Evolutionary conservation across 371 early-diverging fungal species (phyloP).

Genomic region (Apophysomyces sp.): DNA sequence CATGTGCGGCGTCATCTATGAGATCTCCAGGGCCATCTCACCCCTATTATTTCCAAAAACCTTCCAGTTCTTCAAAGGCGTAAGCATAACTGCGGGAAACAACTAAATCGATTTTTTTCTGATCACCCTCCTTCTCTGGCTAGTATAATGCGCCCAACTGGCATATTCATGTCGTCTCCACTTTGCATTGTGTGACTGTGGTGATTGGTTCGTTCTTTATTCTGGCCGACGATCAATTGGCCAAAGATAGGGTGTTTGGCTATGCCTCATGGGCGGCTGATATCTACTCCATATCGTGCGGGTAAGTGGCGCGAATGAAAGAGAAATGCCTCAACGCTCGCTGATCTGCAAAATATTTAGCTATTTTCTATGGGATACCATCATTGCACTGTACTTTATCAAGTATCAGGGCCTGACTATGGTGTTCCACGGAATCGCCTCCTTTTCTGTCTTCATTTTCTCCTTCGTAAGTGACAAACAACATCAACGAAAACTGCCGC

Average conservation of each 20-base stretch:
- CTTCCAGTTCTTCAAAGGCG: slow-evolving; percentile 58
- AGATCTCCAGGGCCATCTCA: slow-evolving; percentile 55
- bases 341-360: slow-evolving; percentile 31
- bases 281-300: slow-evolving; percentile 81
- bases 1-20: slow-evolving; percentile 54
- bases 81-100: slow-evolving; percentile 14
- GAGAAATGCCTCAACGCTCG: not conserved
- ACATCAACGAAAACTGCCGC: not conserved
- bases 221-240: slow-evolving; percentile 58
- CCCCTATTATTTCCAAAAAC: slow-evolving; percentile 62
- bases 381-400: slow-evolving; percentile 67
- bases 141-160: slow-evolving; percentile 62
- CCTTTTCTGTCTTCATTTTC: slow-evolving; percentile 74
- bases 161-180: slow-evolving; percentile 74
- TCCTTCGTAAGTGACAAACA: slow-evolving; percentile 64
- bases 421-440: slow-evolving; percentile 80
- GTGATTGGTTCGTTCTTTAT: slow-evolving; percentile 62
- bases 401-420: slow-evolving; percentile 78
- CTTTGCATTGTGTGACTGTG: slow-evolving; percentile 58
- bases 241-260: slow-evolving; percentile 73
- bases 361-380: slow-evolving; percentile 92
- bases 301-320: slow-evolving; percentile 55
- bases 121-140: no score
- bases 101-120: no score
- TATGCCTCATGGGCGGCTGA: slow-evolving; percentile 70